Conservation (phyloP, 2,329 filamentous ascomycete genomes). For the Septoria petroselini region DNA sequence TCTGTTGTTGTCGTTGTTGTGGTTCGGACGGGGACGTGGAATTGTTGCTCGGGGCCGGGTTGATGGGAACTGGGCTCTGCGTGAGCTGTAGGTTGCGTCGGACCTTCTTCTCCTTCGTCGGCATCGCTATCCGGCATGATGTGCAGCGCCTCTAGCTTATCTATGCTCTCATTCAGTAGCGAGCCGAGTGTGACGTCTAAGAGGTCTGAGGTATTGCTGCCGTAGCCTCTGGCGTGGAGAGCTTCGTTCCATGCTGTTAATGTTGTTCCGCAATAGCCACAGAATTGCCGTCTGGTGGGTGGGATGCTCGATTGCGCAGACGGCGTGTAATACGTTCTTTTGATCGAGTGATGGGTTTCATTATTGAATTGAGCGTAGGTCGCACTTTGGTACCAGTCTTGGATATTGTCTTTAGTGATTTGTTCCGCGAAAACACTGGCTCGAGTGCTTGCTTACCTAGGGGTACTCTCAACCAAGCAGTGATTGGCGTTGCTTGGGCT, state of each 20-base stretch:
- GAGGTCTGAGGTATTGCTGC: conserved; percentile 67
- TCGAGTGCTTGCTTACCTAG: conserved; percentile 41
- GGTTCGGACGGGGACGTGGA: conserved; percentile 10
- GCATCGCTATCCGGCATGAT: conserved; percentile 56
- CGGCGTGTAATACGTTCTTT: conserved; percentile 44
- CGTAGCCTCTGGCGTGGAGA: conserved; percentile 29
- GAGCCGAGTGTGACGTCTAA: conserved; percentile 81
- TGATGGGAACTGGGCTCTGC: conserved; percentile 16
- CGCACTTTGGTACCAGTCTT: conserved; percentile 69
- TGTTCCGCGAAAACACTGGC: no score
- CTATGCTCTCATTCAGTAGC: conserved; percentile 66
- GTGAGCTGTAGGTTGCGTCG: conserved; percentile 4
- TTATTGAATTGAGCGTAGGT: conserved; percentile 75
- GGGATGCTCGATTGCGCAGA: conserved; percentile 54
- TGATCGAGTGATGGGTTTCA: conserved; percentile 55
- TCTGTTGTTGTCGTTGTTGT: no score
- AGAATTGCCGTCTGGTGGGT: conserved; percentile 71
- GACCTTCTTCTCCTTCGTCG: conserved; percentile 33
- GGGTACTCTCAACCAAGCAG: conserved; percentile 79
- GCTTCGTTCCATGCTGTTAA: conserved; percentile 78
- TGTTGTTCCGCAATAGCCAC: conserved; percentile 86
- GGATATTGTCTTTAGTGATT: no score
- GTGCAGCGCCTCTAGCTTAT: conserved; percentile 69
- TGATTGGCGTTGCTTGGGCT: conserved; percentile 68
- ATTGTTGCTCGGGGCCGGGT: conserved; percentile 3